These are phyloP conservation scores for Thinopyrum elongatum DNA, from an alignment of 176 grass and related monocot genomes.

Conservation along the genomic window DNA sequence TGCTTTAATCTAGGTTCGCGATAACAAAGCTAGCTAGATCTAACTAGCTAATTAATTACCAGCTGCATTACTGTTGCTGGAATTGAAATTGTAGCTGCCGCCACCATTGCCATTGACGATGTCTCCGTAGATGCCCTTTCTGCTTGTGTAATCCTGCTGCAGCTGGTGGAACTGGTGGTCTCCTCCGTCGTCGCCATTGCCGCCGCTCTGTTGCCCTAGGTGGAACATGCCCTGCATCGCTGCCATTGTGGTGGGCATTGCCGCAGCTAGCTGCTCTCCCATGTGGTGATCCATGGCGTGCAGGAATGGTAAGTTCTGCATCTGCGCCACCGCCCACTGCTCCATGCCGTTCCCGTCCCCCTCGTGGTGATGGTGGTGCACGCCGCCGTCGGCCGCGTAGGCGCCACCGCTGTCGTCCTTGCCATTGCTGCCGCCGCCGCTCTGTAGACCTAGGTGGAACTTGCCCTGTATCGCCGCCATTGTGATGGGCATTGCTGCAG, in stretches of 20 bases:
- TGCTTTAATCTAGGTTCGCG: background rate
- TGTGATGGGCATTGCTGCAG: no score
- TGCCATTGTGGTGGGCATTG: background rate
- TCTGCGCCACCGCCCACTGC: background rate
- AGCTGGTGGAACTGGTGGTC: background rate
- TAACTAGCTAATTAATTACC: background rate
- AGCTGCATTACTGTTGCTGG: background rate
- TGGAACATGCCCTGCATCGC: conserved; percentile 20
- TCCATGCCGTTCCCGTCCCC: background rate
- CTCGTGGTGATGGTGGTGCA: background rate
- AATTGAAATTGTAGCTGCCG: background rate
- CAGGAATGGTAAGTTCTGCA: conserved; percentile 21
- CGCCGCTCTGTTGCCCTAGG: conserved; percentile 6
- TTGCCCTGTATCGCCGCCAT: no score
- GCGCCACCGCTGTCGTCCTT: background rate
- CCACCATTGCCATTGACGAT: background rate
- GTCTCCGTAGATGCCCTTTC: background rate
- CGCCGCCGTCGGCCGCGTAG: background rate
- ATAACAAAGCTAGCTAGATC: background rate
- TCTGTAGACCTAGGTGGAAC: no score
- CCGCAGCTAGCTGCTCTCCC: background rate
- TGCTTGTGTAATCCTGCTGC: background rate
- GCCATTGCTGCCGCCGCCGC: background rate
- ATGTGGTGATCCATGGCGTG: conserved; percentile 21
- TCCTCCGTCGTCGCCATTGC: background rate